Base-by-base conservation (phyloP, 116 monocot genomes). In the Posidonia oceanica region DNA sequence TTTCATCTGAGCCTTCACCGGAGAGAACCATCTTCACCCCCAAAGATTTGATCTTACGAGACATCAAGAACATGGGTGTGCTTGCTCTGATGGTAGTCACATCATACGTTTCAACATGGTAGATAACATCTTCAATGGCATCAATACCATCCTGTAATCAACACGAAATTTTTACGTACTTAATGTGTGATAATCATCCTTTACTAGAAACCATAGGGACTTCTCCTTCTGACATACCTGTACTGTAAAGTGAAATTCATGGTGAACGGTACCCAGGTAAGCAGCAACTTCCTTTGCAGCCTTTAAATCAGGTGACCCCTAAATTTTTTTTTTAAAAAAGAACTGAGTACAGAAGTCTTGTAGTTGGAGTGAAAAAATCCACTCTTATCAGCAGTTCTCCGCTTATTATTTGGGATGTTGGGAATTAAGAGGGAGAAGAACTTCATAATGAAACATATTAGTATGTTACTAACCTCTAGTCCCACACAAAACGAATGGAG, bases 1-100 rank as follows among this genome's bases (percentile, higher is more conserved):
- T 84, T 62, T 89, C 93, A 72, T 93, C 93, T 4, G 93, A 78
- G 22, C 89, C 93, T 75, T 93, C 93, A 3, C 93, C 89, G 14
- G 93, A 89, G 67, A 93, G 51, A 55, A 93, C 93, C 93, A 93
- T 93, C 76, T 89, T 93, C 52, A 89, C 93, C 56, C 93, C 87
- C 38, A 89, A 70, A 1, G 89, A 55, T 66, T 93, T 93, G 66
- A 93, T 93, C 66, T 93, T 93, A 10, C 87, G 82, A 0, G 89
- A 78, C 87, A 93, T 89, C 3, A 93, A 81, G 75, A 87, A 93
- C 93, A 93, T 89, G 13, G 93, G 94, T 14, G 85, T 94, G 68
- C 90, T 94, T 64, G 90, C 94, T 39, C 94, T 77, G 55, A 94
- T 83, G 3, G 90, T 94, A 10, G 90, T 87, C 21, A 89, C 85